A percentile compares a stretch with the other conserved stretches of the same genome.
These are phyloP conservation scores for Debaryomyces sp. DNA, from an alignment of 1,139 yeast species.

Conservation along the genomic window DNA sequence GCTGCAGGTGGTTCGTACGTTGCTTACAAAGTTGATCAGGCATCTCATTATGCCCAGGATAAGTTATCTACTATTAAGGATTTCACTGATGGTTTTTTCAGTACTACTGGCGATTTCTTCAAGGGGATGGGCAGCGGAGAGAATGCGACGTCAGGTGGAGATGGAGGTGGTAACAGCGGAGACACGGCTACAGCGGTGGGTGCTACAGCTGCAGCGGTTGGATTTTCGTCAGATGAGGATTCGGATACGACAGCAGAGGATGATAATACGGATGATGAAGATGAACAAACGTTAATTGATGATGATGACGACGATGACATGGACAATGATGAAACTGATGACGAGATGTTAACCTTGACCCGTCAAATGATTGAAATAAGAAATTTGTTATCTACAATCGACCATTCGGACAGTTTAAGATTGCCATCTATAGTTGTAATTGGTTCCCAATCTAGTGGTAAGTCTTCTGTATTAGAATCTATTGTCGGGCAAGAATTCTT, in stretches of 20 bases:
- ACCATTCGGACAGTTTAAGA: conserved; percentile 74
- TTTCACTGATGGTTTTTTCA: conserved; percentile 49
- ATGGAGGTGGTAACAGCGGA: conserved; percentile 28
- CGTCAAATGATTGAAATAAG: conserved; percentile 97
- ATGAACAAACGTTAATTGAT: conserved; percentile 34
- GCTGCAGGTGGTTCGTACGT: conserved; percentile 96
- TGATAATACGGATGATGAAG: conserved; percentile 31
- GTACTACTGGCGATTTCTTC: conserved; percentile 47
- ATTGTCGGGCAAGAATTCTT: conserved; percentile 93
- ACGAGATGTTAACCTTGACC: conserved; percentile 82
- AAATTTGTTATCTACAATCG: conserved; percentile 72
- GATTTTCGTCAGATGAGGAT: conserved; percentile 30
- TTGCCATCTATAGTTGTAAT: conserved; percentile 95
- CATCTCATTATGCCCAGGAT: conserved; percentile 69
- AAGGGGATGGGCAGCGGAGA: conserved; percentile 21
- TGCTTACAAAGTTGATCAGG: conserved; percentile 89
- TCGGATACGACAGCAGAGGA: conserved; percentile 16
- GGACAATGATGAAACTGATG: conserved; percentile 55
- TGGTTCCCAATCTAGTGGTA: conserved; percentile 97
- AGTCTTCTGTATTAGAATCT: conserved; percentile 89
- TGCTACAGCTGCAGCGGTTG: conserved; percentile 51
- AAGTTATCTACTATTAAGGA: conserved; percentile 64
- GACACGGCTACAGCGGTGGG: conserved; percentile 45
- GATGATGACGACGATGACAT: conserved; percentile 47
- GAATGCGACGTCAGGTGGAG: conserved; percentile 24